Conservation (phyloP, 306 rosid species). For the Cicer judaicum region DNA sequence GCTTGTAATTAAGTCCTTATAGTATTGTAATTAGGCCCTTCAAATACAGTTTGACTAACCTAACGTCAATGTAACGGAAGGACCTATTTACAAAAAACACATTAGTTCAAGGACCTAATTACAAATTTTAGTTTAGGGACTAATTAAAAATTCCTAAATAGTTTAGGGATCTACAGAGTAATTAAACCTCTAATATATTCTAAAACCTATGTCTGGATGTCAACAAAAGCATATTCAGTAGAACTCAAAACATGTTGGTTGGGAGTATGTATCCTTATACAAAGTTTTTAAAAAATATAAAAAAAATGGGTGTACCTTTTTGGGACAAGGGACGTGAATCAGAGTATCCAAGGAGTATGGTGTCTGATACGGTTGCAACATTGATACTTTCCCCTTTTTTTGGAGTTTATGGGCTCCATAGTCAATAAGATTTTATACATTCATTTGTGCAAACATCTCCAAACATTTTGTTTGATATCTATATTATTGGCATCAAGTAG, state of each 20-base stretch:
- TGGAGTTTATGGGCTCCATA: background rate
- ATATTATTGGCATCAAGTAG: slow-evolving; percentile 20
- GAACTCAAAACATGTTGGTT: background rate
- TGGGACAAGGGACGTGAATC: background rate
- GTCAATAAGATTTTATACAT: slow-evolving; percentile 5
- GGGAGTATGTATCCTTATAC: background rate
- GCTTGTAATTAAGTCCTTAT: no score
- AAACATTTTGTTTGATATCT: slow-evolving; percentile 12
- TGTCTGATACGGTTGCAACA: background rate
- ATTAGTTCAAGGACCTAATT: no score
- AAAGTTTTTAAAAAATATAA: background rate
- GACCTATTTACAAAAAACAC: no score
- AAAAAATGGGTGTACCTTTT: background rate
- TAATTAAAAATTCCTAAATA: no score
- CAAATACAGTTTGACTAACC: no score
- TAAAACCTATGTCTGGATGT: background rate
- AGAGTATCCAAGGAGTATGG: background rate
- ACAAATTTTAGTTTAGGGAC: no score
- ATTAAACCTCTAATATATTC: background rate
- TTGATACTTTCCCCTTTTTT: background rate
- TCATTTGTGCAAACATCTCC: slow-evolving; percentile 22
- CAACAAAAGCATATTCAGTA: background rate
- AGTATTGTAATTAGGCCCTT: no score
- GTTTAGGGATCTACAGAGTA: no score
- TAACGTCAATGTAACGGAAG: no score